Percentiles rank a stretch among this genome's conserved stretches.
phyloP scores from a whole-genome alignment of 2,329 filamentous ascomycete genomes.

The Nannizzia gypsea region DNA sequence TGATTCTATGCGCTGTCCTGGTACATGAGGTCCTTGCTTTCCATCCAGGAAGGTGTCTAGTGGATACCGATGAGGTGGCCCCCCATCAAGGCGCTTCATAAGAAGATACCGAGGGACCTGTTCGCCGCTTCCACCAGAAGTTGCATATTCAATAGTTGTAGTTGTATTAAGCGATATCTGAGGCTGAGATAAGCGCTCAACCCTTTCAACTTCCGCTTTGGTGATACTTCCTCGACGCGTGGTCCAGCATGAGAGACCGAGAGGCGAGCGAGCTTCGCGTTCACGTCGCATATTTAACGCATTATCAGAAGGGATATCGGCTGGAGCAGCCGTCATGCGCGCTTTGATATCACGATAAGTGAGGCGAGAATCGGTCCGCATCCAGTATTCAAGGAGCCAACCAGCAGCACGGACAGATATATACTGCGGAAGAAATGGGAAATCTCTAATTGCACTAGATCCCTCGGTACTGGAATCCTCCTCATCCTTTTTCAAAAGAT shows the following conservation, averaged over 20 bases:
- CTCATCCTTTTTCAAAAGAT: constrained; percentile 14
- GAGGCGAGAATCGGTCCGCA: constrained; percentile 19
- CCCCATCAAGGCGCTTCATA: constrained; percentile 12
- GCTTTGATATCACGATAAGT: constrained; percentile 22
- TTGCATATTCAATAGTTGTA: constrained; percentile 16
- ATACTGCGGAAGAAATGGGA: constrained; percentile 21
- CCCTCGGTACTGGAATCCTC: constrained; percentile 10
- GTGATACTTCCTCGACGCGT: constrained; percentile 14
- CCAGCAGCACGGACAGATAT: constrained; percentile 18
- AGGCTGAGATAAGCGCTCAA: constrained; percentile 17
- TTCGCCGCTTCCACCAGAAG: neutral
- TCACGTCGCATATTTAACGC: constrained; percentile 21
- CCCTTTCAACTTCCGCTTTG: constrained; percentile 19
- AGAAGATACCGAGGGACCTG: constrained; percentile 12
- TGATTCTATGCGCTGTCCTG: constrained; percentile 11
- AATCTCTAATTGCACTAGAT: constrained; percentile 16
- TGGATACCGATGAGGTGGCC: constrained; percentile 9
- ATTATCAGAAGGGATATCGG: constrained; percentile 17
- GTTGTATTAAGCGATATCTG: constrained; percentile 22
- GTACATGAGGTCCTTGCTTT: constrained; percentile 6
- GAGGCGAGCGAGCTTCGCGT: constrained; percentile 18
- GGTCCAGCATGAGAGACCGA: constrained; percentile 22
- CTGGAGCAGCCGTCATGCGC: constrained; percentile 17
- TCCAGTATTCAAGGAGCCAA: constrained; percentile 25
- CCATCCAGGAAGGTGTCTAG: constrained; percentile 17